Base-by-base conservation (phyloP, 23 red algal genomes). In the Pyropia yezoensis region DNA sequence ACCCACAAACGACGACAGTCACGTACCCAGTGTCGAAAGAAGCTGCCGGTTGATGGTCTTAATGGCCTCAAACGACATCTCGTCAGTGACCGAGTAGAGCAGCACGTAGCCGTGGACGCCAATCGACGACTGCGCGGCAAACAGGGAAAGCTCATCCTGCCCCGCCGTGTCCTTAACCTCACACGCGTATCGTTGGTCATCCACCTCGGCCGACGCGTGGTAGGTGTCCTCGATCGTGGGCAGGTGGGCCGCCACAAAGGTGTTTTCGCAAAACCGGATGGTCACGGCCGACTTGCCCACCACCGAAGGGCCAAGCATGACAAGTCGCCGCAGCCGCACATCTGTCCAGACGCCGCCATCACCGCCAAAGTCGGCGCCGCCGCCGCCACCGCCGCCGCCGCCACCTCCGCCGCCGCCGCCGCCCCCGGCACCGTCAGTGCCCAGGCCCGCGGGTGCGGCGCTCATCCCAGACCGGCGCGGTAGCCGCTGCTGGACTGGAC, bases 181-280 rank as follows among this genome's bases (percentile, higher is more conserved):
- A 29, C 74, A 70, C 27, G 78, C 76, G 56, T 96, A 89, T 23
- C 67, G 33, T 19, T 67, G 63, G 30, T 73, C 71, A 59, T 90
- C 75, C 20, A 73, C 66, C 55, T 62, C 66, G 14, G 71, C 39
- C 3, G 60, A 51, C 52, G 75, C 78, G 15, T 74, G 59, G 63
- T 90, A 90, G 11, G 76, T 69, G 53, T 90, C 92, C 74, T 96
- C 82, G 25, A 89, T 90, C 30, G 92, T 96, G 33, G 82, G 92
- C 65, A 87, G 70, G 66, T 96, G 90, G 30, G 75, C 65, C 27
- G 75, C 58, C 53, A 79, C 82, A 65, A 96, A 96, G 2, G 68
- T 73, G 69, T 75, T 80, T 29, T 87, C 66, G 14, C 74, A 75
- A 45, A 83, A 85, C n/a, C 79, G 73, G 27, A 90, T 86, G 4